phyloP scores from a whole-genome alignment of 768 basidiomycete species.

The Mycena olivaceomarginata region DNA sequence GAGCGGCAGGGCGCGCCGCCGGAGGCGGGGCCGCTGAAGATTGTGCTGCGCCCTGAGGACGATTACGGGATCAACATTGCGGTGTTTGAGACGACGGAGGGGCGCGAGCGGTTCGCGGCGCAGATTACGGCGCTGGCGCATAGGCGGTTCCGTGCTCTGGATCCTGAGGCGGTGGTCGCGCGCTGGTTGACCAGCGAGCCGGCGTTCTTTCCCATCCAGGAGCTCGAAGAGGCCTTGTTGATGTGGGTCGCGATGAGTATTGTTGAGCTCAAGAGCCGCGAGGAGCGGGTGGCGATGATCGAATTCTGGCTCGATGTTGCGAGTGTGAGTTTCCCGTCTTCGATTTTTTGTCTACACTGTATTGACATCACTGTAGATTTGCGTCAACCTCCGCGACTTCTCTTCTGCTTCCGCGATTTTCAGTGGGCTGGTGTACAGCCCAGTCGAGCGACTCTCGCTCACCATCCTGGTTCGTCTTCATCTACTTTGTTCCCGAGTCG shows the following conservation, averaged over 20 bases:
- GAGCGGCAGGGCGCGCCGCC: slow-evolving; percentile 43
- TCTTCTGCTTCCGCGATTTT: slow-evolving; percentile 63
- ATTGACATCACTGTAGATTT: slow-evolving; percentile 58
- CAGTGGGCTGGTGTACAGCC: slow-evolving; percentile 62
- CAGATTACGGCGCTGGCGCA: slow-evolving; percentile 65
- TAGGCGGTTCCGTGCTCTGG: slow-evolving; percentile 59
- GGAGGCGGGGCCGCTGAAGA: slow-evolving; percentile 46
- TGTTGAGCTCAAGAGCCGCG: slow-evolving; percentile 42
- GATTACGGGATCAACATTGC: slow-evolving; percentile 54
- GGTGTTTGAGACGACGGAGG: slow-evolving; percentile 58
- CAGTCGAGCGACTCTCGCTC: slow-evolving; percentile 59
- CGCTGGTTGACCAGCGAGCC: slow-evolving; percentile 61
- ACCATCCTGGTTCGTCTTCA: slow-evolving; percentile 56
- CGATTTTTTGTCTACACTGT: neutral
- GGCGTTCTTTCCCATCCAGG: slow-evolving; percentile 49
- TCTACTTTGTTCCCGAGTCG: slow-evolving; percentile 1
- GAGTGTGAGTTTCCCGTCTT: slow-evolving; percentile 54
- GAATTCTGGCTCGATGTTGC: slow-evolving; percentile 69
- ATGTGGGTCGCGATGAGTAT: slow-evolving; percentile 64
- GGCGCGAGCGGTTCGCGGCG: slow-evolving; percentile 65
- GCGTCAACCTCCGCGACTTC: slow-evolving; percentile 67
- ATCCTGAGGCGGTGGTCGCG: slow-evolving; percentile 65
- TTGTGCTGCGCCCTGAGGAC: slow-evolving; percentile 51
- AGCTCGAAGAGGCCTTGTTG: slow-evolving; percentile 50
- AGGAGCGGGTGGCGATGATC: slow-evolving; percentile 53